Evolutionary conservation across 2,329 filamentous ascomycete species (phyloP), one percentile per base, ranked within the genome.

Genomic region (Leptographium galeiforme): DNA sequence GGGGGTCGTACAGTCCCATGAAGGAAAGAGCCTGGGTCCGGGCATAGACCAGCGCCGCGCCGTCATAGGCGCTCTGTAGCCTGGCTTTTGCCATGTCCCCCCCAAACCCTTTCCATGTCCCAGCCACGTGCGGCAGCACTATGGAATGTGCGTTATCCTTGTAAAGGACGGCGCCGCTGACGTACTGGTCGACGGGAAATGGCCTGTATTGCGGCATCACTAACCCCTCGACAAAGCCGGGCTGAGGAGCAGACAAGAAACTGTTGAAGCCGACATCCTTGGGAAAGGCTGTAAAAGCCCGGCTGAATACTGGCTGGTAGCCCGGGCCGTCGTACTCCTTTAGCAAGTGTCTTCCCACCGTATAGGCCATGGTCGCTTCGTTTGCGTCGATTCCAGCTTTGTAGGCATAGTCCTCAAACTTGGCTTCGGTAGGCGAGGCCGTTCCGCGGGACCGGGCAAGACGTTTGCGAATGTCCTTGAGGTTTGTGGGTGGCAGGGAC

Each of bases 41-140:
- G 6, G 58, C 58, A 32, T 63, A 61, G 12, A 64, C 62, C 8
- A 66, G 56, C 1, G 62, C 58, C 3, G 63, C 62, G 10, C 63
- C 64, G 38, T 61, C 55, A 38, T 62, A 62, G 1, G 57, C 54
- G 50, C 59, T 57, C 51, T 59, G 57, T 8, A 59, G n/a, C 47
- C 33, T 54, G 12, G 60, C 61, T 2, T n/a, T 25, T 2, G 49
- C 43, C 55, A 59, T 53, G 40, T 58, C 34, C 6, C 55, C 53
- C 6, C 50, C 50, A 8, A 18, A 47, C 7, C 46, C 53, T 38
- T 61, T 60, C 38, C 56, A 61, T 34, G 65, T 62, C 4, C 62
- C 63, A 10, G 61, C 59, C 1, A 65, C 2, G 34, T 64, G 64
- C 2, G 64, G 59, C 10, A 66, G 54, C 6, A 58, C 55, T 2